phyloP scores from a whole-genome alignment of 495 filamentous ascomycete genomes.

The Neurospora africana region DNA sequence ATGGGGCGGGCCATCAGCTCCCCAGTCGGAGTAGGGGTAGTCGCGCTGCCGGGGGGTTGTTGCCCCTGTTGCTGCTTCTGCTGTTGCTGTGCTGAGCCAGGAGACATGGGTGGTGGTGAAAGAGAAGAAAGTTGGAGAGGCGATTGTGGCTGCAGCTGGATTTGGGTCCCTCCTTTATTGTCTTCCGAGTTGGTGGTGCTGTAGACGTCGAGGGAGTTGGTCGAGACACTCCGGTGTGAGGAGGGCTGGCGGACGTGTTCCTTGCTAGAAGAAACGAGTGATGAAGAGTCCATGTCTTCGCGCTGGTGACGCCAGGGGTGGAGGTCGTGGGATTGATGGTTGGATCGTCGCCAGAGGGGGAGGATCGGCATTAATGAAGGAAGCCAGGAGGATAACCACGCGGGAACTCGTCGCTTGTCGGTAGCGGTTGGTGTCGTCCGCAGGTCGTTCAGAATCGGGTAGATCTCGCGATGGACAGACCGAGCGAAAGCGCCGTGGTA shows the following conservation, averaged over 20 bases:
- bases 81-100: not conserved
- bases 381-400: not conserved
- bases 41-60: not conserved
- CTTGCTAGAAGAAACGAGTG: constrained; percentile 5
- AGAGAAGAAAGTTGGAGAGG: not conserved
- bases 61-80: not conserved
- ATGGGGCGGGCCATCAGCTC: not conserved
- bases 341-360: constrained; percentile 1
- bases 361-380: not conserved
- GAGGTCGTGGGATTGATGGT: not conserved
- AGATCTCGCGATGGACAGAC: constrained; percentile 35
- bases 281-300: not conserved
- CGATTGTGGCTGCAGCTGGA: not conserved
- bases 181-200: not conserved
- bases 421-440: constrained; percentile 23
- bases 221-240: constrained; percentile 7
- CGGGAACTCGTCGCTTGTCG: constrained; percentile 1
- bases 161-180: not conserved
- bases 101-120: not conserved
- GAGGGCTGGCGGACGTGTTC: constrained; percentile 8
- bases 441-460: constrained; percentile 24
- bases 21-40: constrained; percentile 1
- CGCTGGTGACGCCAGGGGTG: not conserved
- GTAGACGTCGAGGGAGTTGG: constrained; percentile 4
- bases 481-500: constrained; percentile 34